A percentile compares a stretch with the other conserved stretches of the same genome.
Conservation (phyloP, 164 flowering plant genomes). For the Umbellularia californica region DNA sequence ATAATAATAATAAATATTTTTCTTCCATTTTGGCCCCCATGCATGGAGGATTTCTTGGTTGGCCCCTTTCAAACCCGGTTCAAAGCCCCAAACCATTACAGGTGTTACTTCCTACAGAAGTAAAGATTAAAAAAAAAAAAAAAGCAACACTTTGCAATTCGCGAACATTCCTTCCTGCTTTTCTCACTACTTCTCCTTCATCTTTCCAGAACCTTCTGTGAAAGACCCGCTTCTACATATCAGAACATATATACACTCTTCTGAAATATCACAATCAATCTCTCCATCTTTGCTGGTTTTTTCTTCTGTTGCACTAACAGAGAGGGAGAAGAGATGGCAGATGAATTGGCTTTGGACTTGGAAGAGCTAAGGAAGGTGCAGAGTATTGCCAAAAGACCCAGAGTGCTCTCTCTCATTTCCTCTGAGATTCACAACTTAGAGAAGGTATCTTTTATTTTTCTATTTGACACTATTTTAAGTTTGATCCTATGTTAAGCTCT, state of each 20-base stretch:
- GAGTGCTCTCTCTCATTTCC: constrained; percentile 52
- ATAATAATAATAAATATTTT: too few relatives aligned
- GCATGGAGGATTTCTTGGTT: too few relatives aligned
- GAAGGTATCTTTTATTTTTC: constrained; percentile 35
- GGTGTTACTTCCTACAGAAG: too few relatives aligned
- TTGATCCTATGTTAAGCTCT: not conserved
- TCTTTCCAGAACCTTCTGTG: not conserved
- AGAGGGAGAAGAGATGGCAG: constrained; percentile 40
- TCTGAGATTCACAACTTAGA: constrained; percentile 58
- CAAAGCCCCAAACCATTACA: too few relatives aligned
- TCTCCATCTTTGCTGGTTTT: not conserved
- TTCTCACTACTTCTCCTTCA: not conserved
- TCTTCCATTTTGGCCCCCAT: too few relatives aligned
- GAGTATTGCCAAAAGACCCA: constrained; percentile 80
- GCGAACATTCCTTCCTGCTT: not conserved
- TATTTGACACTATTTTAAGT: too few relatives aligned
- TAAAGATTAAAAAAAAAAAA: too few relatives aligned
- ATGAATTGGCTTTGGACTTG: constrained; percentile 57
- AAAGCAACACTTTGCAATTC: not conserved
- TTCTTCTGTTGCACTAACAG: not conserved
- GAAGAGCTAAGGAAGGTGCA: constrained; percentile 78
- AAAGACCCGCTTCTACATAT: not conserved
- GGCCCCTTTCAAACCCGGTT: too few relatives aligned
- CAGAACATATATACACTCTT: not conserved
- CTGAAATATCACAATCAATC: not conserved